Evolutionary conservation across 164 flowering plant genomes (phyloP).

Genomic region (Nymphaea colorata): DNA sequence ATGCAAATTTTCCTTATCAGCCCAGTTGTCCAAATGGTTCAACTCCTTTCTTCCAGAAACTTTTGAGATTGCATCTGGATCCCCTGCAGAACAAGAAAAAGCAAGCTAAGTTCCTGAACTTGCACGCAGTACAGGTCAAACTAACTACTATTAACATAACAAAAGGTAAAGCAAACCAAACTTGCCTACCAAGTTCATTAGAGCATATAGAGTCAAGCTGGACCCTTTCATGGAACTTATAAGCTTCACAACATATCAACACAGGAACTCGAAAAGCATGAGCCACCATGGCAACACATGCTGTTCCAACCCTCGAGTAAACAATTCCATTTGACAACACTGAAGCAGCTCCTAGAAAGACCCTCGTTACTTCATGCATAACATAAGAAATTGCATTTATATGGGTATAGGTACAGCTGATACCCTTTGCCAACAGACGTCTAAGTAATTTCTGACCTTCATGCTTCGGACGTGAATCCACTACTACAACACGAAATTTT

Average conservation of each 20-base stretch:
- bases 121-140: neutral
- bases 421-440: slow-evolving; percentile 62
- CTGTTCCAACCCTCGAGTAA: slow-evolving; percentile 90
- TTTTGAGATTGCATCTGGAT: slow-evolving; percentile 65
- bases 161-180: neutral
- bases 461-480: slow-evolving; percentile 89
- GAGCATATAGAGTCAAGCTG: slow-evolving; percentile 96
- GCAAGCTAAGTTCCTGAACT: neutral
- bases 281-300: slow-evolving; percentile 92
- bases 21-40: slow-evolving; percentile 37
- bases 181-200: slow-evolving; percentile 72
- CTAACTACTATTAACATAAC: neutral
- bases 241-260: slow-evolving; percentile 86
- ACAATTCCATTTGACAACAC: slow-evolving; percentile 88
- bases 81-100: slow-evolving; percentile 33
- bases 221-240: slow-evolving; percentile 89
- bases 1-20: slow-evolving; percentile 49
- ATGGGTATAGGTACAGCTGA: slow-evolving; percentile 79
- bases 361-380: slow-evolving; percentile 87
- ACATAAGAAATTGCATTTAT: slow-evolving; percentile 82
- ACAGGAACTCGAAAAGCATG: slow-evolving; percentile 84
- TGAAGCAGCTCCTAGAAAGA: slow-evolving; percentile 81
- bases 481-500: slow-evolving; percentile 74
- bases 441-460: slow-evolving; percentile 75
- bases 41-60: slow-evolving; percentile 59